Conservation (phyloP, 805 yeast genomes). For the Yamadazyma ubonensis region DNA sequence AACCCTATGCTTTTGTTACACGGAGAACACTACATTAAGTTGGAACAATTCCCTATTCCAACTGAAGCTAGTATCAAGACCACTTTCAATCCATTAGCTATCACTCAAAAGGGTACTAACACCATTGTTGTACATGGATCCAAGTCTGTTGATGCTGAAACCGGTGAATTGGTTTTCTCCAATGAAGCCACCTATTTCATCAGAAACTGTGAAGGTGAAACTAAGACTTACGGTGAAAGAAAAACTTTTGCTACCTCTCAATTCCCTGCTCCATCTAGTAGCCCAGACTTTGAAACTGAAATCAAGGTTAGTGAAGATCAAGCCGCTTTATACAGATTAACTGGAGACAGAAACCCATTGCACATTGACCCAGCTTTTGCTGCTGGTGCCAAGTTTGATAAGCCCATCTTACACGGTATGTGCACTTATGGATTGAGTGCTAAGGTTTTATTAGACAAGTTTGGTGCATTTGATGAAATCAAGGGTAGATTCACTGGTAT, state of each 20-base stretch:
- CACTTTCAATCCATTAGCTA: conserved; percentile 63
- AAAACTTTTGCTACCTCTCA: conserved; percentile 59
- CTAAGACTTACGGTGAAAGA: conserved; percentile 48
- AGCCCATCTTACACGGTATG: conserved; percentile 91
- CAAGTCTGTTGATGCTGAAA: conserved; percentile 61
- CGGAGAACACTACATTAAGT: conserved; percentile 89
- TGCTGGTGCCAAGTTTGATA: conserved; percentile 76
- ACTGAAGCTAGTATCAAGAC: conserved; percentile 64
- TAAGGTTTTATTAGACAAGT: conserved; percentile 73
- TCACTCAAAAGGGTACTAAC: conserved; percentile 82
- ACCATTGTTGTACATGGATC: conserved; percentile 75
- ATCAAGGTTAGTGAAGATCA: conserved; percentile 64
- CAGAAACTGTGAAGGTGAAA: conserved; percentile 66
- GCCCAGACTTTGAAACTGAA: conserved; percentile 65
- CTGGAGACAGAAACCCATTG: conserved; percentile 93
- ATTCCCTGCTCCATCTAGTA: conserved; percentile 59
- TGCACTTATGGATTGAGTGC: conserved; percentile 82
- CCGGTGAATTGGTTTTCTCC: conserved; percentile 70
- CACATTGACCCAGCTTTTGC: conserved; percentile 94
- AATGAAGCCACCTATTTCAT: conserved; percentile 85
- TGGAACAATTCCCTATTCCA: conserved; percentile 77
- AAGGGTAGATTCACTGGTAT: conserved; percentile 89
- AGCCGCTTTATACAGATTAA: conserved; percentile 86
- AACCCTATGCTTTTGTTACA: conserved; percentile 87
- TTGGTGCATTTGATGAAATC: conserved; percentile 77